phyloP scores from a whole-genome alignment of 2,329 filamentous ascomycete genomes.

The Cladophialophora yegresii region DNA sequence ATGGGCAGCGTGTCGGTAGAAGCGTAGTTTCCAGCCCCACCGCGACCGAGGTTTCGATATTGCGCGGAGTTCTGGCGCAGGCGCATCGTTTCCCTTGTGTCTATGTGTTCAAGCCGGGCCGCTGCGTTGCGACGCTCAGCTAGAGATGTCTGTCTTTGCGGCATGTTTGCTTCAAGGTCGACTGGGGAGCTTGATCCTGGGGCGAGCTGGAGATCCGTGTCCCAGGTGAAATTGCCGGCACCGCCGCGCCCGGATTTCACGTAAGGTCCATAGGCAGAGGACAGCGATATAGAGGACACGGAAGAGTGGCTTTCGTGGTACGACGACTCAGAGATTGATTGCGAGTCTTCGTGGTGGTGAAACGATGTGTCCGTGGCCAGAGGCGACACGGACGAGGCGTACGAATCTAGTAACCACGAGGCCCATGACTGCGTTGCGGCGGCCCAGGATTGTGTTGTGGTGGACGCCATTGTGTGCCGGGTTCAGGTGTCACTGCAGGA shows the following conservation, averaged over 20 bases:
- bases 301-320: constrained; percentile 18
- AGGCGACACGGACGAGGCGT: constrained; percentile 32
- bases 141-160: constrained; percentile 29
- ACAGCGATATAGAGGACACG: constrained; percentile 29
- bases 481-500: not conserved
- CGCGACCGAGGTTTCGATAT: constrained; percentile 29
- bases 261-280: constrained; percentile 43
- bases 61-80: constrained; percentile 27
- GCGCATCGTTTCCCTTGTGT: constrained; percentile 29
- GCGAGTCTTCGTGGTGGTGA: constrained; percentile 27
- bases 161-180: constrained; percentile 52
- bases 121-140: constrained; percentile 32
- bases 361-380: constrained; percentile 24
- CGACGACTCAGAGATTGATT: constrained; percentile 20
- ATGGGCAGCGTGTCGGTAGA: constrained; percentile 17
- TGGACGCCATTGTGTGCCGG: constrained; percentile 13
- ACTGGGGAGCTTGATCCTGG: constrained; percentile 14
- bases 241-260: constrained; percentile 62
- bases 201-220: constrained; percentile 40
- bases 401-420: constrained; percentile 36
- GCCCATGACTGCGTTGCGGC: constrained; percentile 32
- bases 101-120: constrained; percentile 30
- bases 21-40: constrained; percentile 33
- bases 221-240: constrained; percentile 63
- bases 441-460: constrained; percentile 33